Evolutionary conservation across 2,329 filamentous ascomycete genomes (phyloP), one percentile per base, ranked within the genome.

Genomic region (Aspergillus fructus): DNA sequence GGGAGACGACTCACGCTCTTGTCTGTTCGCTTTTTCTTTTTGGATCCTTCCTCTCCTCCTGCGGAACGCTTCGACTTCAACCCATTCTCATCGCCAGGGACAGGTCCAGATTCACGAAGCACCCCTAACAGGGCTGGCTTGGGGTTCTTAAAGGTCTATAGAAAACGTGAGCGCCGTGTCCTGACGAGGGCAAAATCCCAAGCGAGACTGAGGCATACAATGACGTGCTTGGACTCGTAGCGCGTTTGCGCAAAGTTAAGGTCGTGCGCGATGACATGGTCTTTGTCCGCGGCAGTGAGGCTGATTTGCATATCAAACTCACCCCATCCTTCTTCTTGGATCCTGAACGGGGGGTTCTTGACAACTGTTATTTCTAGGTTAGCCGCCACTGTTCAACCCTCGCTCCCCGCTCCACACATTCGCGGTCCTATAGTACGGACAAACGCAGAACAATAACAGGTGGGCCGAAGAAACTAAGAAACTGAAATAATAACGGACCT

Each of bases 231-330:
- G 53, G 86, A 85, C 72, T 97, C 93, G 75, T 99, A 99, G 61
- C 84, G 84, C 60, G 88, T 82, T 64, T 87, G 83, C 65, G 85
- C 83, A 76, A 99, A 99, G 81, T 97, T 97, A 60, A 99, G 83
- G 71, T 99, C 94, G 75, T 99, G 94, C 50, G 82, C 78, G 63
- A 99, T 82, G 13, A 84, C 81, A 69, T 91, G 85, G 70, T 96
- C 93, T 81, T 97, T 97, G 76, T 94, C 91, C 30, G 89, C 87
- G 43, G 89, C 90, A 70, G 87, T 89, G 66, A 96, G 83, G 61
- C 90, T 86, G 69, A 97, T 94, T 48, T 81, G 83, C 87, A 99
- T 93, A 73, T 97, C 94, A 74, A 99, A 99, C 78, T 97, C 94
- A 70, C 94, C 94, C 94, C 94, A 99, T 66, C 94, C 94, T 77